Evolutionary conservation across 148 eudicot species (phyloP).

Genomic region (Silene latifolia): DNA sequence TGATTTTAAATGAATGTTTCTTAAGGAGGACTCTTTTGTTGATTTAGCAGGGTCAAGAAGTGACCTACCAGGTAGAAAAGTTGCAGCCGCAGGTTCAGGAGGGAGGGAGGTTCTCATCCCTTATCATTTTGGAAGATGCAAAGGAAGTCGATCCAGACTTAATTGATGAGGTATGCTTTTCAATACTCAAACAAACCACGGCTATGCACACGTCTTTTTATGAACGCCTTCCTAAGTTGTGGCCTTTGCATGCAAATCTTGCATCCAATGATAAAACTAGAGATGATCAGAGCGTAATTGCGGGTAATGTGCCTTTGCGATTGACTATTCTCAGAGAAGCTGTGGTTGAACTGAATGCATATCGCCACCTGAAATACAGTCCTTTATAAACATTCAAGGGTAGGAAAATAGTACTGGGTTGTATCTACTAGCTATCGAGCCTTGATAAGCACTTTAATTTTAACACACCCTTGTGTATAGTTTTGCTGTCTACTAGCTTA

Average conservation of each 20-base stretch:
- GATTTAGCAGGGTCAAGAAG: constrained; percentile 6
- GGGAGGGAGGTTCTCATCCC: constrained; percentile 22
- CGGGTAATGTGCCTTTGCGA: background rate
- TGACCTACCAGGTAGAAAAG: constrained; percentile 8
- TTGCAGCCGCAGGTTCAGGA: constrained; percentile 15
- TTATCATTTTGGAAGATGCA: constrained; percentile 22
- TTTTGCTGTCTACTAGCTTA: too few relatives aligned
- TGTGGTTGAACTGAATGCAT: too few relatives aligned
- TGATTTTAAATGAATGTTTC: background rate
- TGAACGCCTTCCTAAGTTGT: background rate
- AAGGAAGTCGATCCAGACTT: constrained; percentile 26
- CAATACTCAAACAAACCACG: background rate
- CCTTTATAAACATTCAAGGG: too few relatives aligned
- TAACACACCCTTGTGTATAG: too few relatives aligned
- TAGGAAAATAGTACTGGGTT: too few relatives aligned
- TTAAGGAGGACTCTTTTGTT: background rate
- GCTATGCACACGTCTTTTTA: too few relatives aligned
- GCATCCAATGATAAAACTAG: constrained; percentile 6
- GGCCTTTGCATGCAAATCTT: constrained; percentile 15
- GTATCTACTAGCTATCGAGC: too few relatives aligned
- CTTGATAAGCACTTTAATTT: too few relatives aligned
- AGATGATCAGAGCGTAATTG: background rate
- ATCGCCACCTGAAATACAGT: too few relatives aligned
- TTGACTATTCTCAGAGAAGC: too few relatives aligned
- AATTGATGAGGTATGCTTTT: constrained; percentile 24